These are phyloP conservation scores for Trichosporon coremiiforme DNA, from an alignment of 1,284 basidiomycete species.

Conservation along the genomic window DNA sequence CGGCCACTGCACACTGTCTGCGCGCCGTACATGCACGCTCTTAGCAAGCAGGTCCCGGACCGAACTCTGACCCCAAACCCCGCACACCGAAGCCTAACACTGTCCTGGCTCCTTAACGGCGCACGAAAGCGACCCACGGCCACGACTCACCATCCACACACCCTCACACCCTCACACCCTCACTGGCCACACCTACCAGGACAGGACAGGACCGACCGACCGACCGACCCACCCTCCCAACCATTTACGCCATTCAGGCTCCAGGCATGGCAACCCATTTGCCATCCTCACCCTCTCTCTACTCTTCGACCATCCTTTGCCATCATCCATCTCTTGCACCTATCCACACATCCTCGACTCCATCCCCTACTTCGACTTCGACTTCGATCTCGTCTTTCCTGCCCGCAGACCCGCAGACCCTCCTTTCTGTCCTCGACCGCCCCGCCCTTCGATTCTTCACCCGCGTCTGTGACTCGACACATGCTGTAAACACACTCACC, in stretches of 20 bases:
- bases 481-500: conserved; percentile 17
- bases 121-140: neutral
- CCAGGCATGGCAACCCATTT: conserved; percentile 7
- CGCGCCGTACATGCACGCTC: neutral
- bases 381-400: neutral
- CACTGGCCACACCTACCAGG: neutral
- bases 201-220: neutral
- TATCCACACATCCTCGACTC: neutral
- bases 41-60: no score
- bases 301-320: neutral
- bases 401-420: neutral
- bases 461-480: neutral
- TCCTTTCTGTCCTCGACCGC: neutral
- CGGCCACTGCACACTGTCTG: no score
- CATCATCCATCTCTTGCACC: neutral
- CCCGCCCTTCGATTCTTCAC: neutral
- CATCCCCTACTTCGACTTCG: neutral
- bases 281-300: conserved; percentile 5
- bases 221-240: neutral
- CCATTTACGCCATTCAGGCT: conserved; percentile 11
- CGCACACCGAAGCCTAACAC: neutral
- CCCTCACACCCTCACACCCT: no score
- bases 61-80: neutral
- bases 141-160: neutral
- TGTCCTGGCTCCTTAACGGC: neutral